Conservation (phyloP, 176 grass and related monocot species). For the Bonia amplexicaulis region DNA sequence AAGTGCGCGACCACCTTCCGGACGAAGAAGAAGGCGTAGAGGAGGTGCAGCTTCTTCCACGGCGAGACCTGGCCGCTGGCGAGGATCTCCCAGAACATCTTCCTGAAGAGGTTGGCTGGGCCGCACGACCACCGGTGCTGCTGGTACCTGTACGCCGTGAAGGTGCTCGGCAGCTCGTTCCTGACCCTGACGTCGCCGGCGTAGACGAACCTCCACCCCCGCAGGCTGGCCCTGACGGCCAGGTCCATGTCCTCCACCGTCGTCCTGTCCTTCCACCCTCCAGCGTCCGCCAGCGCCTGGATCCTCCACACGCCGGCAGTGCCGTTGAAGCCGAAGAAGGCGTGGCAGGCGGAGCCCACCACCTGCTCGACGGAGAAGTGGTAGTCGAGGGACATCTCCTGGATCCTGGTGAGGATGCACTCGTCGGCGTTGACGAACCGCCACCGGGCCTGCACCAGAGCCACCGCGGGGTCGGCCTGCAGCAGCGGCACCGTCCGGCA, state of each 20-base stretch:
- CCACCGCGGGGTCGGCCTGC: slow-evolving; percentile 39
- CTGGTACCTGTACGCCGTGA: slow-evolving; percentile 66
- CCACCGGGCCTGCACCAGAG: slow-evolving; percentile 85
- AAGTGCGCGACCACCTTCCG: slow-evolving; percentile 85
- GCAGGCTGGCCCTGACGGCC: slow-evolving; percentile 64
- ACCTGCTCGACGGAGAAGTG: slow-evolving; percentile 84
- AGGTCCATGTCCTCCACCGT: slow-evolving; percentile 97
- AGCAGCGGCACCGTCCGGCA: slow-evolving; percentile 54
- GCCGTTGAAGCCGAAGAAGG: slow-evolving; percentile 86
- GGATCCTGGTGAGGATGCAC: slow-evolving; percentile 66
- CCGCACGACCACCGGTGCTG: slow-evolving; percentile 84
- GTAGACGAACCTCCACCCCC: slow-evolving; percentile 80
- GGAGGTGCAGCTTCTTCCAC: slow-evolving; percentile 82
- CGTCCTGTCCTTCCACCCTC: slow-evolving; percentile 86
- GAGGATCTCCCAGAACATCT: slow-evolving; percentile 67
- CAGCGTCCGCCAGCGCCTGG: slow-evolving; percentile 57
- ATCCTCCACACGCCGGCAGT: slow-evolving; percentile 76
- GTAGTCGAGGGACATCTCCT: slow-evolving; percentile 97
- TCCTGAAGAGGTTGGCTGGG: slow-evolving; percentile 70
- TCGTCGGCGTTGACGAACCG: slow-evolving; percentile 64
- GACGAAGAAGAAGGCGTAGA: slow-evolving; percentile 87
- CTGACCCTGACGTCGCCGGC: slow-evolving; percentile 46
- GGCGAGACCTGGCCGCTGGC: slow-evolving; percentile 49
- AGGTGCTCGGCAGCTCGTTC: slow-evolving; percentile 78
- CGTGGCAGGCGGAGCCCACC: slow-evolving; percentile 72